Percentiles rank a stretch among this genome's conserved stretches.
Conservation (phyloP, 2,329 filamentous ascomycete species). For the Fusarium sp. region DNA sequence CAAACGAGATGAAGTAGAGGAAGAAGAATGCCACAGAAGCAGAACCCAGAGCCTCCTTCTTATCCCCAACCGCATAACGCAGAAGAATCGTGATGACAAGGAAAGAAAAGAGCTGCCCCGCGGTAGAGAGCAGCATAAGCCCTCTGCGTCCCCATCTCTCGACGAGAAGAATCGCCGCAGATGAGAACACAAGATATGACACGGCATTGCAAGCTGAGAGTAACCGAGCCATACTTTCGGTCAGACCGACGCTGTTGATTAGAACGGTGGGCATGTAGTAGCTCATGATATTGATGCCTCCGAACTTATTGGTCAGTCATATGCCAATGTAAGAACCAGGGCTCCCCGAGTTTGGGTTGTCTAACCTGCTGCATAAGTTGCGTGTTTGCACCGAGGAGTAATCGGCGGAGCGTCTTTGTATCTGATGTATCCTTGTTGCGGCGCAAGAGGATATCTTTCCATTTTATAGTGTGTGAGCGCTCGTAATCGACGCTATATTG, state of each 20-base stretch:
- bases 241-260: constrained; percentile 61
- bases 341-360: not conserved
- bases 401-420: constrained; percentile 23
- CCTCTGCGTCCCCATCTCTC: constrained; percentile 24
- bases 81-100: constrained; percentile 31
- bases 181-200: constrained; percentile 37
- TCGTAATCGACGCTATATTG: constrained; percentile 26
- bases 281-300: constrained; percentile 20
- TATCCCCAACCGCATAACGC: constrained; percentile 10
- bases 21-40: constrained; percentile 35
- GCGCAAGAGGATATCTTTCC: constrained; percentile 4
- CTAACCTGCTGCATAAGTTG: constrained; percentile 42
- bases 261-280: constrained; percentile 59
- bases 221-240: constrained; percentile 59
- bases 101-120: constrained; percentile 25
- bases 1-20: constrained; percentile 33
- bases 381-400: constrained; percentile 56
- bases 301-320: constrained; percentile 10
- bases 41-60: not conserved
- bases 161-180: constrained; percentile 9
- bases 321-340: not conserved
- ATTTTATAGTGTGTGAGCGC: constrained; percentile 9
- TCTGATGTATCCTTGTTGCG: constrained; percentile 6
- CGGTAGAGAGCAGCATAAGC: constrained; percentile 29
- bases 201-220: constrained; percentile 58